Evolutionary conservation across 2,329 filamentous ascomycete species (phyloP).

Genomic region (Diaporthe humulicola): DNA sequence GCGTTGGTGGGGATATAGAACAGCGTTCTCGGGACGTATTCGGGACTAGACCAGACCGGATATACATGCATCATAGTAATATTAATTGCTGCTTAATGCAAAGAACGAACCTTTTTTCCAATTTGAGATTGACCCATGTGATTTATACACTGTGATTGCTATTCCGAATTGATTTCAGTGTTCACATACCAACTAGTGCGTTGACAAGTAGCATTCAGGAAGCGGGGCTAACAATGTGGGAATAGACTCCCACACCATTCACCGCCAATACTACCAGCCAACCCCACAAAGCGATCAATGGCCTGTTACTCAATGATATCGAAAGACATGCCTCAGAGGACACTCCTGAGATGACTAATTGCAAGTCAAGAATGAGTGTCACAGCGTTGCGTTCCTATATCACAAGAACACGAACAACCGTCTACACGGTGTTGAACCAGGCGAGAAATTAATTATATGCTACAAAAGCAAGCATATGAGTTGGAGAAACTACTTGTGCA

Average conservation of each 20-base stretch:
- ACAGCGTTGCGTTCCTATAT: background rate
- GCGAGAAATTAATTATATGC: background rate
- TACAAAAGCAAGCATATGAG: background rate
- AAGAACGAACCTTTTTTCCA: background rate
- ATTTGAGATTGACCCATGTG: background rate
- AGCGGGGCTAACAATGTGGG: background rate
- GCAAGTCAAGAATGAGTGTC: background rate
- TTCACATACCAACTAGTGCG: background rate
- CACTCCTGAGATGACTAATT: background rate
- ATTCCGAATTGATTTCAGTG: no score
- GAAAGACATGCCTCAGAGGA: background rate
- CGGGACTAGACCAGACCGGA: background rate
- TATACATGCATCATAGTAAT: slow-evolving; percentile 1
- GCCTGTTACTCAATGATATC: background rate
- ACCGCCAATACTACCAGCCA: background rate
- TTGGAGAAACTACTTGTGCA: background rate
- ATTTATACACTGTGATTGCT: no score
- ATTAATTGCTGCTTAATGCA: background rate
- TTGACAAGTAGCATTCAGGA: background rate
- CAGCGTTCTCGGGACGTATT: background rate
- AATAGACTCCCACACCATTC: background rate
- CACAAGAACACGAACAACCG: background rate
- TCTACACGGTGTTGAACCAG: background rate
- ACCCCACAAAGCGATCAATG: background rate
- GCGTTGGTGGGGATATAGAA: background rate